A percentile compares a stretch with the other conserved stretches of the same genome.
Conservation (phyloP, 257 asterid species). For the Plantago ovata region DNA sequence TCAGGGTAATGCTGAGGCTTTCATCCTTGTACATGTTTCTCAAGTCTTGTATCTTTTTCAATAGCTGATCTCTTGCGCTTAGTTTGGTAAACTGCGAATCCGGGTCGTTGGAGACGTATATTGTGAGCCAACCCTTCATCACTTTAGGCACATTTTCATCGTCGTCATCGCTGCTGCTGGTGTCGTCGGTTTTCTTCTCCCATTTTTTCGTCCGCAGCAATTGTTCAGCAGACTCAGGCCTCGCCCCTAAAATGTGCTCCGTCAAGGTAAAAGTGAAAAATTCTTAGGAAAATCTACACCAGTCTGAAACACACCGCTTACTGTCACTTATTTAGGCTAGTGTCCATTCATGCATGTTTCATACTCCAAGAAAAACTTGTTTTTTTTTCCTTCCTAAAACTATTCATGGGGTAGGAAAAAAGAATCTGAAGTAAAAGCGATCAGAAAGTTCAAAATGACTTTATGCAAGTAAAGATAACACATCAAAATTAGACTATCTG, state of each 20-base stretch:
- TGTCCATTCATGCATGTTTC: too few relatives aligned
- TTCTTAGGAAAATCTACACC: too few relatives aligned
- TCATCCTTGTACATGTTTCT: constrained; percentile 43
- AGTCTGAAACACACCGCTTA: too few relatives aligned
- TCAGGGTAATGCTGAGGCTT: constrained; percentile 51
- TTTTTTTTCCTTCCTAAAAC: too few relatives aligned
- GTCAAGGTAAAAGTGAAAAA: too few relatives aligned
- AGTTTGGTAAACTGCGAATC: constrained; percentile 58
- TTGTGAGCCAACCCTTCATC: constrained; percentile 72
- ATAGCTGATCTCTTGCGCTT: constrained; percentile 65
- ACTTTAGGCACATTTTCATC: constrained; percentile 40
- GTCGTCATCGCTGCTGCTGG: constrained; percentile 20
- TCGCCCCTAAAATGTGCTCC: constrained; percentile 25
- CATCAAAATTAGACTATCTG: too few relatives aligned
- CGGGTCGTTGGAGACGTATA: constrained; percentile 58
- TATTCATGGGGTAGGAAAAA: too few relatives aligned
- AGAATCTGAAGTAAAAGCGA: too few relatives aligned
- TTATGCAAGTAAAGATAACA: too few relatives aligned
- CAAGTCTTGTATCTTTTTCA: constrained; percentile 29
- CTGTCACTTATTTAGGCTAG: too few relatives aligned
- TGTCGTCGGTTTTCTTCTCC: constrained; percentile 10
- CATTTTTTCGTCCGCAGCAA: constrained; percentile 23
- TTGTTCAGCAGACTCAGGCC: constrained; percentile 43
- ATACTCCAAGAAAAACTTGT: too few relatives aligned
- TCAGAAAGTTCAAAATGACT: too few relatives aligned